A percentile compares a stretch with the other conserved stretches of the same genome.
Conservation (phyloP, 2,329 filamentous ascomycete species). For the Zalaria sp. region DNA sequence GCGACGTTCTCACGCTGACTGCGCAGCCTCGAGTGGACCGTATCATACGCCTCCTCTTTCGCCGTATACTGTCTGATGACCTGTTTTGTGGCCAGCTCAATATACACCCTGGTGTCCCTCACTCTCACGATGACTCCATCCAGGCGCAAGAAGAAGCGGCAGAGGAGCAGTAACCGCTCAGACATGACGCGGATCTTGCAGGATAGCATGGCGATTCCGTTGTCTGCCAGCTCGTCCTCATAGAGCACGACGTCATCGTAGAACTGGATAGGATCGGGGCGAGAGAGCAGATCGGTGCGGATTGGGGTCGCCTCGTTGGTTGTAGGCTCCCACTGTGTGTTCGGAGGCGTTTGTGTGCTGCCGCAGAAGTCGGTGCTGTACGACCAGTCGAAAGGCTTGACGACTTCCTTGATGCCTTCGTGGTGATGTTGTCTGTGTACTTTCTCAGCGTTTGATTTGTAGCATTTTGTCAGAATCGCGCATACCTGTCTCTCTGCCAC, state of each 20-base stretch:
- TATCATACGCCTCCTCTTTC: constrained; percentile 70
- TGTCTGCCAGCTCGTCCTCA: constrained; percentile 95
- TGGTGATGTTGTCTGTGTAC: constrained; percentile 56
- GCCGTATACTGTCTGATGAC: constrained; percentile 82
- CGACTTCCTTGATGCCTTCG: constrained; percentile 78
- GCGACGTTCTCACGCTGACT: constrained; percentile 60
- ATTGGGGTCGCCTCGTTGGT: constrained; percentile 41
- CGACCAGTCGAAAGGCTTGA: constrained; percentile 96
- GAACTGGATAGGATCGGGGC: constrained; percentile 87
- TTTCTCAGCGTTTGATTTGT: too few relatives aligned
- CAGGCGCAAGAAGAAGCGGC: constrained; percentile 80
- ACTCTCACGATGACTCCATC: constrained; percentile 82
- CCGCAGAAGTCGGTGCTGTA: constrained; percentile 84
- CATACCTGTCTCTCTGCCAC: constrained; percentile 60
- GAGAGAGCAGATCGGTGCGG: constrained; percentile 72
- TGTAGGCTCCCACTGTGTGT: constrained; percentile 12
- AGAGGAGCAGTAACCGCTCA: constrained; percentile 68
- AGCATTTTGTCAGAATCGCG: constrained; percentile 6
- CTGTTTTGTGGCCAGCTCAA: constrained; percentile 68
- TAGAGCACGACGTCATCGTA: constrained; percentile 94
- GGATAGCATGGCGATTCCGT: constrained; percentile 80
- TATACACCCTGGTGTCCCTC: constrained; percentile 79
- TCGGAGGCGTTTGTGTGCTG: constrained; percentile 30
- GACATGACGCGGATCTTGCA: constrained; percentile 93
- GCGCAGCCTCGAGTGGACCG: constrained; percentile 45